phyloP scores from a whole-genome alignment of 495 filamentous ascomycete species.

The Penicillium fimorum region DNA sequence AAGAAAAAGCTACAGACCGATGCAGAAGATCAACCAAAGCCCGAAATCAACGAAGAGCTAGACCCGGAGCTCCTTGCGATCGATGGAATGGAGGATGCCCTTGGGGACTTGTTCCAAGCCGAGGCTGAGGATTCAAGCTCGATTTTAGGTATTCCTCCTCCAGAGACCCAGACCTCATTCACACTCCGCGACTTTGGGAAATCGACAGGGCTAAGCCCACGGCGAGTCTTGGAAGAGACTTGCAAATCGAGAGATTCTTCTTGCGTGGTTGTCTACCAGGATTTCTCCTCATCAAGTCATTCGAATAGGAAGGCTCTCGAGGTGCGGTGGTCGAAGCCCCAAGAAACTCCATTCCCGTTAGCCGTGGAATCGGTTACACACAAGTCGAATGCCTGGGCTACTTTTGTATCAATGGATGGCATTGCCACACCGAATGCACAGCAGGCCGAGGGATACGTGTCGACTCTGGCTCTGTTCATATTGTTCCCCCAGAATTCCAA shows the following conservation, averaged over 20 bases:
- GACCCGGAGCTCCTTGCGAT: conserved; percentile 46
- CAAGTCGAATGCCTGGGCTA: conserved; percentile 43
- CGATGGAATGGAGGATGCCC: conserved; percentile 52
- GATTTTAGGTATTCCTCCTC: conserved; percentile 25
- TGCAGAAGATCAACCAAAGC: conserved; percentile 41
- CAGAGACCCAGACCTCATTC: conserved; percentile 30
- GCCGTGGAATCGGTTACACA: conserved; percentile 40
- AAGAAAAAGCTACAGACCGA: conserved; percentile 24
- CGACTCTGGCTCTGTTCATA: conserved; percentile 76
- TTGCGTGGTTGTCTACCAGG: conserved; percentile 60
- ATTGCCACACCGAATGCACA: conserved; percentile 71
- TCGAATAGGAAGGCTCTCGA: conserved; percentile 70
- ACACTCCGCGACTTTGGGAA: conserved; percentile 81
- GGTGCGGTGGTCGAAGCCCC: conserved; percentile 77
- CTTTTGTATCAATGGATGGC: conserved; percentile 66
- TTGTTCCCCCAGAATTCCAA: conserved; percentile 72
- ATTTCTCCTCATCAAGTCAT: conserved; percentile 69
- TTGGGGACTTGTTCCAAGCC: conserved; percentile 67
- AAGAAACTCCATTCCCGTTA: conserved; percentile 52
- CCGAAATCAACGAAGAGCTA: conserved; percentile 34
- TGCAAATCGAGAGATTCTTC: conserved; percentile 77
- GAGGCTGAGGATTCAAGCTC: conserved; percentile 36
- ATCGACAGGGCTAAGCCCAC: conserved; percentile 66
- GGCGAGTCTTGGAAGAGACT: conserved; percentile 76
- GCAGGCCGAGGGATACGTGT: conserved; percentile 85